Conservation (phyloP, 805 yeast genomes). For the Clavispora asparagi region DNA sequence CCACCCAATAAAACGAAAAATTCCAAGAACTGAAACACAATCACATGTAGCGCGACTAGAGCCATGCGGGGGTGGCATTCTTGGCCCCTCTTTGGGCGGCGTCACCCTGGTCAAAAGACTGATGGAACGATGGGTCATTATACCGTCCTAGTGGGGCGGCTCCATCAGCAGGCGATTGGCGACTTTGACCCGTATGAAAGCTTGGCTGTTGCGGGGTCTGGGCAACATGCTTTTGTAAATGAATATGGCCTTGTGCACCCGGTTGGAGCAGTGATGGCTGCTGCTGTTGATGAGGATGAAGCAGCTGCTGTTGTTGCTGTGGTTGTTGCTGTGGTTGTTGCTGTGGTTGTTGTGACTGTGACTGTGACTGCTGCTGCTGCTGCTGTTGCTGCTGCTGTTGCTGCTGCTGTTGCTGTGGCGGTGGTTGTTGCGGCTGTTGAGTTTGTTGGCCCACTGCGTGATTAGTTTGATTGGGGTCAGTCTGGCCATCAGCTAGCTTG, state of each 20-base stretch:
- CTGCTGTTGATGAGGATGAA: conserved; percentile 2
- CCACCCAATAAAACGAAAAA: neutral
- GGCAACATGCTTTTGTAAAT: conserved; percentile 1
- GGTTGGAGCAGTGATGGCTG: neutral
- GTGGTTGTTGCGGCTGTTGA: conserved; percentile 2
- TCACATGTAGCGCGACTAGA: conserved; percentile 2
- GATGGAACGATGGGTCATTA: conserved; percentile 4
- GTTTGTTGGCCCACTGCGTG: neutral
- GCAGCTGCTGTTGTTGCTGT: conserved; percentile 8
- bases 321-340: conserved; percentile 10
- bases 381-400: conserved; percentile 7
- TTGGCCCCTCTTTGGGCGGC: neutral
- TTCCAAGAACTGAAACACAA: neutral
- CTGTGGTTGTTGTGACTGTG: conserved; percentile 6
- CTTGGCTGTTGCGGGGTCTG: neutral
- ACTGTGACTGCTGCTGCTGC: conserved; percentile 8
- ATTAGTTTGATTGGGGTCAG: conserved; percentile 1
- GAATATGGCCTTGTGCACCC: neutral
- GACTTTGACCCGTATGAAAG: neutral
- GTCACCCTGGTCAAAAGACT: conserved; percentile 7
- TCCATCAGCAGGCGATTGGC: neutral
- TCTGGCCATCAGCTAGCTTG: conserved; percentile 23
- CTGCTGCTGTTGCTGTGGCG: conserved; percentile 5
- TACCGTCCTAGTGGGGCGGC: neutral
- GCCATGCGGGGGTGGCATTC: conserved; percentile 16